Conservation (phyloP, 306 rosid genomes). For the Clitoria ternatea region DNA sequence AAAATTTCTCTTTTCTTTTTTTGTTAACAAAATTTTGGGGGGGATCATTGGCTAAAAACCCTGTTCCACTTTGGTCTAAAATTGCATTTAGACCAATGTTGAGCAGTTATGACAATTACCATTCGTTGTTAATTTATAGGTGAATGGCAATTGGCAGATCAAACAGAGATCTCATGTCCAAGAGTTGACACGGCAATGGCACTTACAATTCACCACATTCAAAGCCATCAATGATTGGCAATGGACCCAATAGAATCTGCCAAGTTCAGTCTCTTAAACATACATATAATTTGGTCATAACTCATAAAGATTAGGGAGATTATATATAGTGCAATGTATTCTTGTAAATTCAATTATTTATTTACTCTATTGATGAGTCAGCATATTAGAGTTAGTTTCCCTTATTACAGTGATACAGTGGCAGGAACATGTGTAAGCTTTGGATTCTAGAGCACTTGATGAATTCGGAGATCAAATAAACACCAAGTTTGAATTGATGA, state of each 20-base stretch:
- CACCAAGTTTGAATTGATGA: no score
- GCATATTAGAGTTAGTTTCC: no score
- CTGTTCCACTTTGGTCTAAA: slow-evolving; percentile 32
- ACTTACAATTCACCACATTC: slow-evolving; percentile 28
- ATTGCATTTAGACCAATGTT: slow-evolving; percentile 17
- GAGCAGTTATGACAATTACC: slow-evolving; percentile 3
- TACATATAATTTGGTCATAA: background rate
- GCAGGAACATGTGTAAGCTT: no score
- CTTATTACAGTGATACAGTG: no score
- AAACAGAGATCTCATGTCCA: slow-evolving; percentile 21
- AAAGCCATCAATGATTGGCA: slow-evolving; percentile 32
- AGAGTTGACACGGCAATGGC: slow-evolving; percentile 4
- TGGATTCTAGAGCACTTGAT: no score
- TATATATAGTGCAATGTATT: no score
- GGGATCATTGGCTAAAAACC: no score
- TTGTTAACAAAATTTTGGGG: background rate
- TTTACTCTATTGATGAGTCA: no score
- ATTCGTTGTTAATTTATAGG: background rate
- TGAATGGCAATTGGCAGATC: slow-evolving; percentile 21
- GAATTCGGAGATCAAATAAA: no score
- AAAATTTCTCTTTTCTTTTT: background rate
- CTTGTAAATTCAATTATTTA: no score
- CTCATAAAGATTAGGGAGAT: background rate
- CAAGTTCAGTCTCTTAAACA: background rate
- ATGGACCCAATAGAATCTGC: slow-evolving; percentile 30